phyloP scores from a whole-genome alignment of 1,284 basidiomycete species.

The Caloboletus firmus region DNA sequence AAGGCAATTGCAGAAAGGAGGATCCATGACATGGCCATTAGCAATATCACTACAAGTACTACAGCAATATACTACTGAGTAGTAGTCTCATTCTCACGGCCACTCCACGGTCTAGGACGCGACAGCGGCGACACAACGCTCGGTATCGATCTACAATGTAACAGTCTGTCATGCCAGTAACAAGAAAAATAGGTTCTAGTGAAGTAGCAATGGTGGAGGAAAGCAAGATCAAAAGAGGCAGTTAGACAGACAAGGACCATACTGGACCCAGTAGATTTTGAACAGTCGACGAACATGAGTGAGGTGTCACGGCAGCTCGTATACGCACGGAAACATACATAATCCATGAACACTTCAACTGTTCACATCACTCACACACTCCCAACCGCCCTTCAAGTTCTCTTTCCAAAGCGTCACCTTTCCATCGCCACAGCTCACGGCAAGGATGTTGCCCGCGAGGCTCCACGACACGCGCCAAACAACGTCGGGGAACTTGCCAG shows the following conservation, averaged over 20 bases:
- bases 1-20: background rate
- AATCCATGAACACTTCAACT: slow-evolving; percentile 50
- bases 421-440: slow-evolving; percentile 97
- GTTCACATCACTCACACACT: slow-evolving; percentile 92
- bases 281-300: too few species aligned
- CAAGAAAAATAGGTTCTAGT: too few species aligned
- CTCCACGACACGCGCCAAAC: slow-evolving; percentile 99
- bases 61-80: too few species aligned
- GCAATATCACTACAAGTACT: background rate
- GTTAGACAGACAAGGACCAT: too few species aligned
- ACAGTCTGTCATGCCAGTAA: too few species aligned
- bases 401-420: slow-evolving; percentile 99
- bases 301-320: background rate
- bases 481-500: slow-evolving; percentile 88
- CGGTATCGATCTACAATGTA: too few species aligned
- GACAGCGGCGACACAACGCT: too few species aligned
- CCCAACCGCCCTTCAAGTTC: slow-evolving; percentile 91
- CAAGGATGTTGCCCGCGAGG: slow-evolving; percentile 92
- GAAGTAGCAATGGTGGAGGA: too few species aligned
- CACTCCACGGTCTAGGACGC: too few species aligned
- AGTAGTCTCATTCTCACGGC: too few species aligned
- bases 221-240: too few species aligned
- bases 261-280: too few species aligned
- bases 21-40: background rate
- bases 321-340: background rate